Evolutionary conservation across 345 rosid genomes (phyloP).

Genomic region (Pistacia atlantica): DNA sequence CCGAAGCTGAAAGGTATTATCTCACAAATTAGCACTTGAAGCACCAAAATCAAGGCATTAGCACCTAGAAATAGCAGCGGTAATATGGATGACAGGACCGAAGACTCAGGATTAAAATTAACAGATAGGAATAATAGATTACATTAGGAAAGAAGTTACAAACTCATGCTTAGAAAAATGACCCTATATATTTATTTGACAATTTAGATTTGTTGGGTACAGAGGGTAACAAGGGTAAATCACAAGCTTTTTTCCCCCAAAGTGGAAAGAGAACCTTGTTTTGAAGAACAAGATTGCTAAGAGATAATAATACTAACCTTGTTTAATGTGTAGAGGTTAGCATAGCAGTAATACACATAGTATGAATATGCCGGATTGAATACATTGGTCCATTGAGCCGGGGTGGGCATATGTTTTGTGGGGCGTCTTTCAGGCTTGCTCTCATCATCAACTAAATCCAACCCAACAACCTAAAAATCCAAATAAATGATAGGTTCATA

Average conservation of each 20-base stretch:
- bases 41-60: slow-evolving; percentile 1
- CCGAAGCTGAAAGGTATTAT: slow-evolving; percentile 69
- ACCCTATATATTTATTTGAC: slow-evolving; percentile 11
- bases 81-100: neutral
- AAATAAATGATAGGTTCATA: slow-evolving; percentile 21
- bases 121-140: neutral
- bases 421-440: slow-evolving; percentile 99
- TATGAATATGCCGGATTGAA: slow-evolving; percentile 97
- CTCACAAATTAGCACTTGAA: slow-evolving; percentile 20
- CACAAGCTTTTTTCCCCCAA: neutral
- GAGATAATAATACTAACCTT: slow-evolving; percentile 50
- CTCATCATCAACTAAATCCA: slow-evolving; percentile 98
- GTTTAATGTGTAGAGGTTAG: slow-evolving; percentile 89
- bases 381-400: slow-evolving; percentile 95
- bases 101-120: neutral
- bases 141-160: neutral
- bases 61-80: neutral
- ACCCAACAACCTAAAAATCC: slow-evolving; percentile 82
- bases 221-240: neutral
- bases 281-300: neutral
- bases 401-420: slow-evolving; percentile 99
- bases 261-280: neutral
- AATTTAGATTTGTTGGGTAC: neutral
- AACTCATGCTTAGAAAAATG: neutral
- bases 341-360: slow-evolving; percentile 92